Evolutionary conservation across 768 basidiomycete genomes (phyloP).

Genomic region (Lactarius trivialis): DNA sequence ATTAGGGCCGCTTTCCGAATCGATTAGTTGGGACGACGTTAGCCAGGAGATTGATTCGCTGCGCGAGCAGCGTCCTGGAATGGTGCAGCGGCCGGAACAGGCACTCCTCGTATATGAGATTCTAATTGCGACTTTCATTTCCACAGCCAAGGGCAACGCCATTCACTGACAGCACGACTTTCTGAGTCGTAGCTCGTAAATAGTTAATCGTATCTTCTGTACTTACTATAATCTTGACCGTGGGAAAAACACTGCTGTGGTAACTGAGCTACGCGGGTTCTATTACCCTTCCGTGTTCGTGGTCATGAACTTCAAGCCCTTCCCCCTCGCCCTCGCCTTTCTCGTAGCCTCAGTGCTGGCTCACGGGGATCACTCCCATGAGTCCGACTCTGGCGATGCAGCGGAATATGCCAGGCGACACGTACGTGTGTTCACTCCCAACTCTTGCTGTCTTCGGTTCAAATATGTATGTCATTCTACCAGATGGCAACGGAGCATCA

Average conservation of each 20-base stretch:
- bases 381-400: neutral
- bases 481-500: constrained; percentile 91
- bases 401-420: constrained; percentile 78
- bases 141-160: neutral
- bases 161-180: neutral
- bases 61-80: constrained; percentile 73
- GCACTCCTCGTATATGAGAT: constrained; percentile 57
- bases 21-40: constrained; percentile 49
- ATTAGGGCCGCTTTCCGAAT: constrained; percentile 50
- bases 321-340: constrained; percentile 11
- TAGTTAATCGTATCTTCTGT: neutral
- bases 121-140: constrained; percentile 28
- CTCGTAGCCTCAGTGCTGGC: constrained; percentile 29
- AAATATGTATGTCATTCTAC: neutral
- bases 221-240: neutral
- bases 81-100: constrained; percentile 75
- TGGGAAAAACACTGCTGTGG: neutral
- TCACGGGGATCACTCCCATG: constrained; percentile 44
- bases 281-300: neutral
- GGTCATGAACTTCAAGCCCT: constrained; percentile 15
- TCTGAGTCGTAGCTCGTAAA: neutral
- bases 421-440: constrained; percentile 45
- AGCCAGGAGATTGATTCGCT: constrained; percentile 69
- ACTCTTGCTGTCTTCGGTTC: neutral
- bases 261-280: neutral